A percentile compares a stretch with the other conserved stretches of the same genome.
Evolutionary conservation across 768 basidiomycete genomes (phyloP).

Genomic region (Termitomyces sp.): DNA sequence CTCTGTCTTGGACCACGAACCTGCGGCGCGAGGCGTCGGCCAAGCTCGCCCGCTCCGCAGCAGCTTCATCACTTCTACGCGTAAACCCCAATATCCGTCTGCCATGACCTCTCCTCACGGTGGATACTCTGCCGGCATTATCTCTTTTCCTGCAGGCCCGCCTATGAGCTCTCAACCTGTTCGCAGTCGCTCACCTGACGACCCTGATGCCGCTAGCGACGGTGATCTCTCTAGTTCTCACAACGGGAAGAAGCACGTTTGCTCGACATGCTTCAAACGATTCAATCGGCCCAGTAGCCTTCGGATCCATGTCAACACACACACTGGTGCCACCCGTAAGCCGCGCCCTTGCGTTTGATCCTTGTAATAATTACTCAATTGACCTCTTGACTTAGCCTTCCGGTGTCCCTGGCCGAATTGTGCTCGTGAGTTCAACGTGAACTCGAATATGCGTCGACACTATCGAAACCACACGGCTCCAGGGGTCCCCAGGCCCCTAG

Average conservation of each 20-base stretch:
- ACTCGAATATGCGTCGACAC: slow-evolving; percentile 83
- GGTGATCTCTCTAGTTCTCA: slow-evolving; percentile 23
- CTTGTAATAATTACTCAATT: neutral
- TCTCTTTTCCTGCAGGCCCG: slow-evolving; percentile 22
- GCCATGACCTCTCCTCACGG: slow-evolving; percentile 6
- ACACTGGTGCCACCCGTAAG: slow-evolving; percentile 69
- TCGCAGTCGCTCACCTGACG: slow-evolving; percentile 22
- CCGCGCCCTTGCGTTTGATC: slow-evolving; percentile 6
- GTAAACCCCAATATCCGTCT: slow-evolving; percentile 2
- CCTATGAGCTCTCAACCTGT: neutral
- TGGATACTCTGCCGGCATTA: slow-evolving; percentile 25
- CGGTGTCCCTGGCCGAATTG: slow-evolving; percentile 73
- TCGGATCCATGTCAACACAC: slow-evolving; percentile 64
- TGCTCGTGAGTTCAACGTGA: slow-evolving; percentile 78
- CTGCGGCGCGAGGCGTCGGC: slow-evolving; percentile 3
- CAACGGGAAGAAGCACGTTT: slow-evolving; percentile 47
- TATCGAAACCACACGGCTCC: slow-evolving; percentile 61
- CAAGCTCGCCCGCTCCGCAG: slow-evolving; percentile 17
- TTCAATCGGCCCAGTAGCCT: slow-evolving; percentile 72
- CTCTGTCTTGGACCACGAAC: slow-evolving; percentile 20
- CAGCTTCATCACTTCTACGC: slow-evolving; percentile 1
- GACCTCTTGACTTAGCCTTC: slow-evolving; percentile 43
- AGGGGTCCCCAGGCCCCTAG: slow-evolving; percentile 28
- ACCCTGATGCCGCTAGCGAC: slow-evolving; percentile 23
- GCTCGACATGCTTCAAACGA: slow-evolving; percentile 55